Conservation (phyloP, 208 protist genomes). For the Zelonia costaricensis region DNA sequence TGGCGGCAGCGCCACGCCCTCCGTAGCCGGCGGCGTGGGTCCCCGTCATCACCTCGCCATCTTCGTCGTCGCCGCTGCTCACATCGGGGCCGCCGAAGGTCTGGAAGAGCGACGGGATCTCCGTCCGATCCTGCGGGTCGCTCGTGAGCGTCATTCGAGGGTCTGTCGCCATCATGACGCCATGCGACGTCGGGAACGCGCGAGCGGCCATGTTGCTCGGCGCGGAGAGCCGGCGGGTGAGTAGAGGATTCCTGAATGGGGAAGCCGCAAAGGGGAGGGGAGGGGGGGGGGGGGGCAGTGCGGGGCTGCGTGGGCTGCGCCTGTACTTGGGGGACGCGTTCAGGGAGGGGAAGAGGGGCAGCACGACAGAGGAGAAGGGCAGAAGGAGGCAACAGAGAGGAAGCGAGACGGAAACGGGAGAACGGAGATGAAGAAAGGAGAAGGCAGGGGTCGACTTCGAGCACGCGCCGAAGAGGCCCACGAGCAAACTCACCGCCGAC, state of each 20-base stretch:
- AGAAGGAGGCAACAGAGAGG: too few relatives aligned
- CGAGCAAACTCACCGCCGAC: too few relatives aligned
- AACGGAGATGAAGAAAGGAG: conserved; percentile 7
- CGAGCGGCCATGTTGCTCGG: not conserved
- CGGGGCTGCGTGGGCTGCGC: too few relatives aligned
- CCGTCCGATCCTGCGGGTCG: conserved; percentile 37
- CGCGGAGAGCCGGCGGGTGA: not conserved
- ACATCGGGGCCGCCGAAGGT: conserved; percentile 35
- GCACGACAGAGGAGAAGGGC: too few relatives aligned
- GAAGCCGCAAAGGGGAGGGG: too few relatives aligned
- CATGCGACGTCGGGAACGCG: not conserved
- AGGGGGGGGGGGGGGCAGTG: too few relatives aligned
- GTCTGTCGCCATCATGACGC: not conserved
- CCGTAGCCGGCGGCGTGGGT: conserved; percentile 1
- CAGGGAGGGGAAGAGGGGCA: too few relatives aligned
- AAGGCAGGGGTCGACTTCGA: too few relatives aligned
- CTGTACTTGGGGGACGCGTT: too few relatives aligned
- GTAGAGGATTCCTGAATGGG: too few relatives aligned
- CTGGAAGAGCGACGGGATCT: conserved; percentile 59
- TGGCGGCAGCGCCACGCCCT: not conserved
- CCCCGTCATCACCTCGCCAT: conserved; percentile 8
- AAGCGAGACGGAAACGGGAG: not conserved
- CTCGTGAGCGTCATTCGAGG: conserved; percentile 21
- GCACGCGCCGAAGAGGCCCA: too few relatives aligned
- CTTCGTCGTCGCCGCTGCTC: conserved; percentile 26